phyloP scores from a whole-genome alignment of 2,329 filamentous ascomycete genomes.

The Ophiosphaerella herpotricha region DNA sequence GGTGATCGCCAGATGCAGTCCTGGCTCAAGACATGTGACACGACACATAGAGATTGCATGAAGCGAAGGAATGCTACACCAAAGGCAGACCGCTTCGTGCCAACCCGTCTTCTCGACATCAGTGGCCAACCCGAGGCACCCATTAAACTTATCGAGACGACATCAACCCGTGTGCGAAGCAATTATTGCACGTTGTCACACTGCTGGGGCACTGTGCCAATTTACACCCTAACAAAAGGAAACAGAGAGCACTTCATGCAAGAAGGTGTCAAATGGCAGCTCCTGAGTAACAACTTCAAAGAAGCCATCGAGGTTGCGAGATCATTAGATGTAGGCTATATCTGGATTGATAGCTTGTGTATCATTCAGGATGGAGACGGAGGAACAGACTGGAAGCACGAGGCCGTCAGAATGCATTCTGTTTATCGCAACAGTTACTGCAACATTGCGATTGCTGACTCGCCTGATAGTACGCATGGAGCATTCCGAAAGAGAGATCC shows the following conservation, averaged over 20 bases:
- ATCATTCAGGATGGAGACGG: conserved; percentile 16
- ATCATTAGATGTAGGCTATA: conserved; percentile 25
- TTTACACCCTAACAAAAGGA: conserved; percentile 9
- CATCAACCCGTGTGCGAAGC: conserved; percentile 8
- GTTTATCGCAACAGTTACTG: conserved; percentile 36
- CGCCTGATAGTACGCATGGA: conserved; percentile 20
- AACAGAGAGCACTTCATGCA: conserved; percentile 5
- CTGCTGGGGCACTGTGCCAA: conserved; percentile 26
- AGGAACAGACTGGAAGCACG: conserved; percentile 21
- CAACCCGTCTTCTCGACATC: conserved; percentile 29
- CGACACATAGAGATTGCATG: conserved; percentile 19
- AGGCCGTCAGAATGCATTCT: conserved; percentile 29
- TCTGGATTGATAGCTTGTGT: conserved; percentile 35
- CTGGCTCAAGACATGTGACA: conserved; percentile 26
- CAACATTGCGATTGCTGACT: conserved; percentile 35
- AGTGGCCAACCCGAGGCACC: background rate
- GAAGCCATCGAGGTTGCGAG: conserved; percentile 29
- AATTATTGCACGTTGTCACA: conserved; percentile 28
- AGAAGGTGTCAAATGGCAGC: conserved; percentile 18
- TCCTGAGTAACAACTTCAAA: conserved; percentile 27
- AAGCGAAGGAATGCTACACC: conserved; percentile 13
- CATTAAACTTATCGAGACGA: conserved; percentile 24
- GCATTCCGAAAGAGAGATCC: conserved; percentile 24
- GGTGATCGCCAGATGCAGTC: conserved; percentile 5
- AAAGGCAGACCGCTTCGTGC: conserved; percentile 9